Percentiles rank a stretch among this genome's conserved stretches.
These are phyloP conservation scores for Amphicarpaea edgeworthii DNA, from an alignment of 306 rosid species.

Conservation along the genomic window DNA sequence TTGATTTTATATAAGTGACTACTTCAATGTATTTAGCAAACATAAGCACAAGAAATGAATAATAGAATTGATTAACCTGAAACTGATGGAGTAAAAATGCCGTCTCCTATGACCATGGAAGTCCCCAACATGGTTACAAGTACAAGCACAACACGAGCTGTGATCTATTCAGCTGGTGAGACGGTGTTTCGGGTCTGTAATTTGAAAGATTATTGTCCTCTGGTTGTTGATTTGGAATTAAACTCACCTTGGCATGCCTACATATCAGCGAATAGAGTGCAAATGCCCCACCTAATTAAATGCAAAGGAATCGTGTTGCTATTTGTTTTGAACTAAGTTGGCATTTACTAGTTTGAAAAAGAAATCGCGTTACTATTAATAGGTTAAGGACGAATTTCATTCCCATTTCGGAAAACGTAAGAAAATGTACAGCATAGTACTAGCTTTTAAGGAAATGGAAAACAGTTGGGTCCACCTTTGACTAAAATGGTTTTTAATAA, in stretches of 20 bases:
- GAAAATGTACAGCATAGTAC: too few relatives aligned
- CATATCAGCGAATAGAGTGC: slow-evolving; percentile 72
- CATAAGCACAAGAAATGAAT: background rate
- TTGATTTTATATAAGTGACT: too few relatives aligned
- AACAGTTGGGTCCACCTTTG: background rate
- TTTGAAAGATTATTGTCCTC: slow-evolving; percentile 66
- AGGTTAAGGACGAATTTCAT: background rate
- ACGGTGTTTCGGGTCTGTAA: slow-evolving; percentile 50
- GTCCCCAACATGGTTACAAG: slow-evolving; percentile 60
- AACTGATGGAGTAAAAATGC: slow-evolving; percentile 71
- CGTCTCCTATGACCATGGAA: slow-evolving; percentile 81
- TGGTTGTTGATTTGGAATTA: slow-evolving; percentile 68
- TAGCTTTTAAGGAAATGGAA: too few relatives aligned
- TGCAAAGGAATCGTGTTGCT: background rate
- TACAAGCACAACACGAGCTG: slow-evolving; percentile 53
- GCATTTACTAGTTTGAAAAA: background rate
- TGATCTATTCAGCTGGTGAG: slow-evolving; percentile 44
- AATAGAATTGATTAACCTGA: slow-evolving; percentile 52
- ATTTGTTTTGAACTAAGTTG: background rate
- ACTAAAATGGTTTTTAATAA: too few relatives aligned
- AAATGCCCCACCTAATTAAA: slow-evolving; percentile 64
- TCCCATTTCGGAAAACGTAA: background rate
- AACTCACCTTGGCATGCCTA: slow-evolving; percentile 56
- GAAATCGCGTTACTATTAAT: background rate
- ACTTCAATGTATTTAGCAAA: background rate